A percentile compares a stretch with the other conserved stretches of the same genome.
Conservation (phyloP, 495 filamentous ascomycete genomes). For the Penicillium alfredii region DNA sequence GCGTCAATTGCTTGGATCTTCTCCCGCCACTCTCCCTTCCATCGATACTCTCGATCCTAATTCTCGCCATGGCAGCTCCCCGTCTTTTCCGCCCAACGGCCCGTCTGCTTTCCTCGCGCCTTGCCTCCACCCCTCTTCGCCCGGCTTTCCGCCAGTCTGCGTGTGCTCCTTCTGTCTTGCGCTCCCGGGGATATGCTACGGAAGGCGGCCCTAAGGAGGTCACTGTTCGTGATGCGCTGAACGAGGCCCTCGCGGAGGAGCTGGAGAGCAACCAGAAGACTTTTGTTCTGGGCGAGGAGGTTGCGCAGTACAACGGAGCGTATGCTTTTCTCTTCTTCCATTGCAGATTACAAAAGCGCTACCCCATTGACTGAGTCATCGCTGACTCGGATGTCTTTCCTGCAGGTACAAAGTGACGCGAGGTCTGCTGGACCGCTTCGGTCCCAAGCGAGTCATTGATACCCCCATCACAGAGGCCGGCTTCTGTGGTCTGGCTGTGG, state of each 20-base stretch:
- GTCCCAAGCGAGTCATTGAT: constrained; percentile 95
- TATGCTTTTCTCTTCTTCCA: constrained; percentile 33
- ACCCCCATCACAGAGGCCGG: constrained; percentile 97
- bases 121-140: constrained; percentile 46
- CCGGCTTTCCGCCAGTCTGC: constrained; percentile 45
- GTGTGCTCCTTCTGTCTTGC: constrained; percentile 41
- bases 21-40: constrained; percentile 8
- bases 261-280: constrained; percentile 90
- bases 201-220: constrained; percentile 75
- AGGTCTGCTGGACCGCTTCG: constrained; percentile 92
- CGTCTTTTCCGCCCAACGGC: constrained; percentile 77
- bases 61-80: constrained; percentile 54
- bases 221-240: constrained; percentile 93
- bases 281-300: constrained; percentile 94
- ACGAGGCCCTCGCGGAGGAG: constrained; percentile 96
- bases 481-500: constrained; percentile 87
- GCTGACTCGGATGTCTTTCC: constrained; percentile 12
- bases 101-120: constrained; percentile 64
- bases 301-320: constrained; percentile 99
- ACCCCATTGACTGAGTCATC: constrained; percentile 1
- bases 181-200: constrained; percentile 44
- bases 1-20: no score
- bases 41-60: constrained; percentile 11
- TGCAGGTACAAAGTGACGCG: constrained; percentile 94
- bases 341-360: neutral